These are phyloP conservation scores for Linaria vulgaris DNA, from an alignment of 257 asterid species.

Conservation along the genomic window DNA sequence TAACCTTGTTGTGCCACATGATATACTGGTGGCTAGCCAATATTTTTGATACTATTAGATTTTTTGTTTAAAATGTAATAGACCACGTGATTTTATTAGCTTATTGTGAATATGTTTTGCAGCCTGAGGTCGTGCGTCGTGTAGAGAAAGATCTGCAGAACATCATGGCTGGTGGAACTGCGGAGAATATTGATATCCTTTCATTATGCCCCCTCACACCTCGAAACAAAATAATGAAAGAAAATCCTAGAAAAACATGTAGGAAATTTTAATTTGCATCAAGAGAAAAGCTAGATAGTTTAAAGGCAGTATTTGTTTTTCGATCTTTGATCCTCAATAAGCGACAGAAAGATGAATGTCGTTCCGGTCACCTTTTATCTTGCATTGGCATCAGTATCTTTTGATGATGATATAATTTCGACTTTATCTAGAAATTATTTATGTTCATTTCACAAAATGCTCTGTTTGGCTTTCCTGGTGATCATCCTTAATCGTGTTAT, in stretches of 20 bases:
- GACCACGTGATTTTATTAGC: constrained; percentile 8
- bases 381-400: constrained; percentile 8
- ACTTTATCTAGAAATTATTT: too few relatives aligned
- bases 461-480: not conserved
- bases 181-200: constrained; percentile 86
- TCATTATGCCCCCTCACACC: constrained; percentile 8
- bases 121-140: constrained; percentile 96
- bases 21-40: constrained; percentile 4
- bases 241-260: not conserved
- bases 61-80: not conserved
- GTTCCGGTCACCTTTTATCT: too few relatives aligned
- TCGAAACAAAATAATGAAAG: constrained; percentile 3
- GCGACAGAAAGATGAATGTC: too few relatives aligned
- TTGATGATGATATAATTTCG: constrained; percentile 7
- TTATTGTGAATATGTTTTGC: constrained; percentile 36
- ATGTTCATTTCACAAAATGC: not conserved
- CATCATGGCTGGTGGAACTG: constrained; percentile 96
- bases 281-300: too few relatives aligned
- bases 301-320: too few relatives aligned
- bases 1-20: constrained; percentile 5
- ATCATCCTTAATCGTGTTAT: constrained; percentile 43
- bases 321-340: too few relatives aligned
- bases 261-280: too few relatives aligned
- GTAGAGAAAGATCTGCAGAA: constrained; percentile 93
- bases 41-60: constrained; percentile 8